Evolutionary conservation across 2,329 filamentous ascomycete species (phyloP).

Genomic region (Claviceps fusiformis): DNA sequence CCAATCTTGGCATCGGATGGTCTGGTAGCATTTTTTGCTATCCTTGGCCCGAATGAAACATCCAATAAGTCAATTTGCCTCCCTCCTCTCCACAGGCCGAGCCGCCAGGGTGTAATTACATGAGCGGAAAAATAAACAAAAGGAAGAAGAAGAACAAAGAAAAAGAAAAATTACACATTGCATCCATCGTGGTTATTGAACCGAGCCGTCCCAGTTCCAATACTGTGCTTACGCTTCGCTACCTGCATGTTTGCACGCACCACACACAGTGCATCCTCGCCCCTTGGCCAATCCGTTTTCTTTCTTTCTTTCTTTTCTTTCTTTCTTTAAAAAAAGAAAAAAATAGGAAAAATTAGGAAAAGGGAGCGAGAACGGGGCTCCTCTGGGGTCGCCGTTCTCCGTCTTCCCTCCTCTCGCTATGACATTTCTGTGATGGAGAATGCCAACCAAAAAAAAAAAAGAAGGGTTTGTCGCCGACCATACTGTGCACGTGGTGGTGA

Average conservation of each 20-base stretch:
- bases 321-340: too few relatives aligned
- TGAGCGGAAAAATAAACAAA: background rate
- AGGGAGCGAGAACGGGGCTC: background rate
- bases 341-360: background rate
- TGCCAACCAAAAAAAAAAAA: too few relatives aligned
- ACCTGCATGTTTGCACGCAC: too few relatives aligned
- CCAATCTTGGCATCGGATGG: background rate
- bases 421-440: background rate
- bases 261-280: too few relatives aligned
- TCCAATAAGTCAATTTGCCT: background rate
- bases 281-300: too few relatives aligned
- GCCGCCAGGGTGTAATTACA: background rate
- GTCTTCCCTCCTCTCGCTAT: too few relatives aligned
- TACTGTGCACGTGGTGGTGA: background rate
- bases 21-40: background rate
- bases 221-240: background rate
- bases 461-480: background rate
- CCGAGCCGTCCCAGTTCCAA: background rate
- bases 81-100: background rate
- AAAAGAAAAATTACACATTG: background rate
- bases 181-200: background rate
- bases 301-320: too few relatives aligned
- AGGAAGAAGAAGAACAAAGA: background rate
- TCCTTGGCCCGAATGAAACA: background rate
- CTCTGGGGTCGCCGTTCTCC: background rate